Evolutionary conservation across 106 monocot genomes (phyloP), one percentile per base, ranked within the genome.

Genomic region (Apostasia shenzhenica): DNA sequence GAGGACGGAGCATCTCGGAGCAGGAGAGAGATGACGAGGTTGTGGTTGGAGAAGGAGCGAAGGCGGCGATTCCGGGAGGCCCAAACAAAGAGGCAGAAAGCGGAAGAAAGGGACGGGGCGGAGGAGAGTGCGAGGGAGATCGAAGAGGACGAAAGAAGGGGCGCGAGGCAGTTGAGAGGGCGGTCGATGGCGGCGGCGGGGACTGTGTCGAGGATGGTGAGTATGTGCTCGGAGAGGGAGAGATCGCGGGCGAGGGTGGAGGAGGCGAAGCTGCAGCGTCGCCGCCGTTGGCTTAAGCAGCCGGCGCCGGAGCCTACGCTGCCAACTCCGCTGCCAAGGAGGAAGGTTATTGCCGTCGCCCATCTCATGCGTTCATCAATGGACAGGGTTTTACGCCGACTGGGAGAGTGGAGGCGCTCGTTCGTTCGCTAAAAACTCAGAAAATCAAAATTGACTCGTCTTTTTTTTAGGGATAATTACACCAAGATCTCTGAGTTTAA

Each of bases 41-140:
- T 62, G 83, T 81, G 67, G 61, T 83, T 73, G 55, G 26, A 42
- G 49, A 62, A 71, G 61, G 75, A 78, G 71, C 84, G 75, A 66
- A 99, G 83, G 54, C 14, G 68, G 44, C 54, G 52, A 49, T 57
- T 68, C 45, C 44, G 47, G 52, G 82, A 75, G 55, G 72, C 56
- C 88, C 88, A 92, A 74, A 76, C 56, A 83, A 83, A 92, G 77
- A 88, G 74, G 73, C 78, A 85, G 73, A 84, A 77, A 47, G 83
- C 63, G 44, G 76, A 38, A 49, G 48, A 54, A 48, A 64, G 38
- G 59, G 76, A 40, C 26, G 69, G 54, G 67, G 66, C 59, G 61
- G 69, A 13, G 49, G 73, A 42, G 52, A 65, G 10, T 59, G 57
- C 61, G 51, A 52, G 63, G 71, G 84, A 85, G 73, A 81, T 76